phyloP scores from a whole-genome alignment of 306 rosid genomes.

The Crataegus laevigata region DNA sequence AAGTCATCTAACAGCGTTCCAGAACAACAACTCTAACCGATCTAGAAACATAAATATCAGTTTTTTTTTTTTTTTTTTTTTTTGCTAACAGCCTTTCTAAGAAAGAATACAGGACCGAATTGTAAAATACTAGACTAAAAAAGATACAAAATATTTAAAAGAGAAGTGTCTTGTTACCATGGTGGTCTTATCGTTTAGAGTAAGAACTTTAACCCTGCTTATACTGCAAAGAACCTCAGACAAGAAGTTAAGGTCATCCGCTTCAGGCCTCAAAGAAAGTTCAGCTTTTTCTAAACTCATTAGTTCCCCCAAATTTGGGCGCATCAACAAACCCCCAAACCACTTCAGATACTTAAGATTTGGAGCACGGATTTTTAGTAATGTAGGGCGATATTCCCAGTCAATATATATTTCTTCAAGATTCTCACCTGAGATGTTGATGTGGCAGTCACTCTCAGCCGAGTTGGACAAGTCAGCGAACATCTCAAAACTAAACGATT shows the following conservation, averaged over 20 bases:
- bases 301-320: background rate
- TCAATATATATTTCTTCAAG: background rate
- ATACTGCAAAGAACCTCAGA: background rate
- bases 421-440: background rate
- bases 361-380: too few relatives aligned
- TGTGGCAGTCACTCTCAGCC: too few relatives aligned
- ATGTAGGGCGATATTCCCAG: too few relatives aligned
- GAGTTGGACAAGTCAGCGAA: too few relatives aligned
- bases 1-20: too few relatives aligned
- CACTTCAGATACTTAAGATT: background rate
- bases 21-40: too few relatives aligned
- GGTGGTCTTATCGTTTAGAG: background rate
- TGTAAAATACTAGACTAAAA: background rate
- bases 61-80: too few relatives aligned
- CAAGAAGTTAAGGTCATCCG: background rate
- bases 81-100: background rate
- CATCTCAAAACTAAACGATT: background rate
- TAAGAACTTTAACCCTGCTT: background rate
- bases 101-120: background rate
- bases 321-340: background rate
- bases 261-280: background rate
- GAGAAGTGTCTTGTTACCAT: background rate
- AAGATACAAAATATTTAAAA: background rate
- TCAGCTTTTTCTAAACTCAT: background rate
- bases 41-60: too few relatives aligned